phyloP scores from a whole-genome alignment of 495 filamentous ascomycete genomes.

The Lasiosphaeris hirsuta region DNA sequence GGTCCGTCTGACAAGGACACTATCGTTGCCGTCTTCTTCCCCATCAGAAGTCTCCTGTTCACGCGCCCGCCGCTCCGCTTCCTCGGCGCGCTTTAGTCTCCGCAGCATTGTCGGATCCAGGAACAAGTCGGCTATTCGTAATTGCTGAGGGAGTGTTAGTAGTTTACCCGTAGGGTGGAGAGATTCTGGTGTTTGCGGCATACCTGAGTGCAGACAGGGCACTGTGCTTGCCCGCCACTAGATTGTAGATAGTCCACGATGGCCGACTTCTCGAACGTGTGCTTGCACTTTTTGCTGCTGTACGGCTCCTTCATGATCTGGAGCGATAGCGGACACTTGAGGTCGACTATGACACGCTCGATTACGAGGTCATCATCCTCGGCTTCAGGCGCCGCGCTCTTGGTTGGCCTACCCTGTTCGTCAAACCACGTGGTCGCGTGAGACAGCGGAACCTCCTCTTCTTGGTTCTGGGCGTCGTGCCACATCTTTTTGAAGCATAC shows the following conservation, averaged over 20 bases:
- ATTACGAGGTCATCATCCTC: conserved; percentile 76
- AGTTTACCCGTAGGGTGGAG: not conserved
- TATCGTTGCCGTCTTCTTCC: conserved; percentile 29
- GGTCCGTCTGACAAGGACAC: conserved; percentile 20
- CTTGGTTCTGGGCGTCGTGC: conserved; percentile 69
- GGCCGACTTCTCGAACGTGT: conserved; percentile 75
- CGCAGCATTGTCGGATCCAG: conserved; percentile 42
- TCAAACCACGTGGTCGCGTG: conserved; percentile 72
- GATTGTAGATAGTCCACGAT: conserved; percentile 61
- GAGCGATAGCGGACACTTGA: conserved; percentile 81
- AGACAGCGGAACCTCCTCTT: conserved; percentile 61
- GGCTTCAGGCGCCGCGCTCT: conserved; percentile 32
- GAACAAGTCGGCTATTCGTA: conserved; percentile 37
- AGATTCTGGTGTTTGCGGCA: not conserved
- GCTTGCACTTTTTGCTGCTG: conserved; percentile 74
- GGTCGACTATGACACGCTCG: conserved; percentile 61
- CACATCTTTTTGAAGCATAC: conserved; percentile 71
- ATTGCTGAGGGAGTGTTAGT: conserved; percentile 27
- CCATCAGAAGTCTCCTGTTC: conserved; percentile 28
- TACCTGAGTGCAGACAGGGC: conserved; percentile 47
- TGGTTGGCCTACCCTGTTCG: conserved; percentile 43
- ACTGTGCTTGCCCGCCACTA: conserved; percentile 33
- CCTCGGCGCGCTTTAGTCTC: conserved; percentile 36
- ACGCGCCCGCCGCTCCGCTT: conserved; percentile 25
- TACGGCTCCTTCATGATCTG: conserved; percentile 66